Evolutionary conservation across 257 asterid genomes (phyloP), one percentile per base, ranked within the genome.

Genomic region (Solanum gandarillasii): DNA sequence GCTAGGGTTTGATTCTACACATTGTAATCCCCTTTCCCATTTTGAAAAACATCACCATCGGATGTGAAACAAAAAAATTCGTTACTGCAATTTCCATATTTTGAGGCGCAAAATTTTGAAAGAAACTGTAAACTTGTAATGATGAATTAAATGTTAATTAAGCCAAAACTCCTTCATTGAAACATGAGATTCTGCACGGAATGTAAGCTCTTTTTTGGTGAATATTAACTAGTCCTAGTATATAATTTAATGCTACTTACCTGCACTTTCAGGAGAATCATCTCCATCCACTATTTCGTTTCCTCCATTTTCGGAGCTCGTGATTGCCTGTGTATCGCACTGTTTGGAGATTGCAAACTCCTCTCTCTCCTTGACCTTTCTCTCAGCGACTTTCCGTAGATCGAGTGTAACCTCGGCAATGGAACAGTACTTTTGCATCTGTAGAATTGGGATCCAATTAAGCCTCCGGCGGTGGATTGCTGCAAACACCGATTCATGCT

Each of bases 361-460:
- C 46, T 86, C 90, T 36, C 83, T 92, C 89, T 91, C 93, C 91
- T 86, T 90, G 13, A 87, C 68, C 89, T 92, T 94, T 81, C 87
- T 92, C 43, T 89, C 94, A 34, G 89, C 95, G 11, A 93, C 98
- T 83, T 94, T 95, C 32, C 91, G 91, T 55, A 97, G 98, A 94
- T 96, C 98, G 86, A 67, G 46, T 9, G 92, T 72, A 43, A 97
- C 98, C 83, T 95, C 99, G 6, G 96, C 95, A 48, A 96, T 96
- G 16, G 99, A 90, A 89, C 85, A 94, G 91, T 93, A 97, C 87
- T 93, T 94, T 93, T 97, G 99, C 98, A 94, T 95, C 94, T 96
- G 98, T 23, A 97, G 93, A 90, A 96, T 91, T 91, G 98, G 99
- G 94, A 97, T 95, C 99, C 99, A 97, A 85, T 96, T 95, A 90